Conservation (phyloP, 345 rosid genomes). For the Eucalyptus sp. region DNA sequence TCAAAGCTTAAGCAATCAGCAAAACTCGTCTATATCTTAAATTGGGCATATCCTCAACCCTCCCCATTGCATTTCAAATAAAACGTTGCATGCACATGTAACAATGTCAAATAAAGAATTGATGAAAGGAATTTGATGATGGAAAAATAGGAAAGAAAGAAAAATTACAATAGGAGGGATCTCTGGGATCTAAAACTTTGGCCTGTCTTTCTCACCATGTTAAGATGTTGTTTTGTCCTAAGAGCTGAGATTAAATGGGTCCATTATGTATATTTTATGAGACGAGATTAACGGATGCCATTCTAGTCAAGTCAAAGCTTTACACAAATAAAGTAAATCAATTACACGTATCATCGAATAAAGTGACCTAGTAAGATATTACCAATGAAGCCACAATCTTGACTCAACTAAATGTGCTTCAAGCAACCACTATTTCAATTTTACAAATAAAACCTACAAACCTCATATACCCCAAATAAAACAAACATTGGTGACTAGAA, state of each 20-base stretch:
- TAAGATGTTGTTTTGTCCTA: neutral
- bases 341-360: neutral
- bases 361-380: neutral
- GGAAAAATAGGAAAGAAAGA: too few species aligned
- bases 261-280: neutral
- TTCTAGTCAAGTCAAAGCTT: neutral
- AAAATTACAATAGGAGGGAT: neutral
- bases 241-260: neutral
- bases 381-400: neutral
- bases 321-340: neutral
- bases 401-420: neutral
- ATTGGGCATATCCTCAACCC: neutral
- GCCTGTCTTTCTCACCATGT: neutral
- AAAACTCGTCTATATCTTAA: neutral
- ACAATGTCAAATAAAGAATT: neutral
- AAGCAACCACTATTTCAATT: neutral
- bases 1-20: neutral
- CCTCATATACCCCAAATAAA: neutral
- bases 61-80: too few species aligned
- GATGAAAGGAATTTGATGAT: neutral
- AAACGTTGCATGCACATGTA: neutral
- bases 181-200: neutral
- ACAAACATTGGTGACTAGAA: neutral
- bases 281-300: neutral
- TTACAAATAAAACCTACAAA: neutral